Base-by-base conservation (phyloP, 2,329 filamentous ascomycete species). In the Penicillium concentricum region DNA sequence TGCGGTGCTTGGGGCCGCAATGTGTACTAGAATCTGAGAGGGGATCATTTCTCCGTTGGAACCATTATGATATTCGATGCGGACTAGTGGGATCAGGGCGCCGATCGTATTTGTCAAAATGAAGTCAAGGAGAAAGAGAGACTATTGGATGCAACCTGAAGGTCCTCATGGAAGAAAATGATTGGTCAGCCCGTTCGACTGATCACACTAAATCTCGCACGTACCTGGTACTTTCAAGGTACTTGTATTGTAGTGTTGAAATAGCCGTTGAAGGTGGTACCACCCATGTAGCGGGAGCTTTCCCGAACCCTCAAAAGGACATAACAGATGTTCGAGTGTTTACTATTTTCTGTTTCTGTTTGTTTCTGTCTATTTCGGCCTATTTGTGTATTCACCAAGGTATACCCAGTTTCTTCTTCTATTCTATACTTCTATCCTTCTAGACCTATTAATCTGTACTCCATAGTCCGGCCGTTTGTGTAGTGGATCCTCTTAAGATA, bases 21-120 rank as follows among this genome's bases (percentile, higher is more conserved):
- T 67, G 63, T 78, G 76, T 47, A 77, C 72, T 52, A 78, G 72
- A 54, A 78, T 71, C 65, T 77, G 60, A 64, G 48, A 34, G 1
- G 28, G 26, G 12, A 15, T 20, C 49, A 51, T 51, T 16, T 22
- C 28, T 30, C 13, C 24, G 8, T 20, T 26, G 13, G 9, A 13
- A 18, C 24, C 51, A 47, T 51, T 34, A 4, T 42, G 30, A 28
- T 28, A 38, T 13, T 44, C 8, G 49, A 24, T 49, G 15, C 9
- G 18, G 37, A 32, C 24, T 38, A 39, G 42, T 34, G 49, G 22
- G 22, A 46, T 34, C 48, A 22, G 24, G 28, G 16, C 12, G 10
- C 15, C 15, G 37, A 51, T 44, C 20, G 9, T 22, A 47, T 54
- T 48, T 54, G 51, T 54, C 43, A 53, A 8, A 16, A 13, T 6